These are phyloP conservation scores for Chimonanthus salicifolius DNA, from an alignment of 164 flowering plant species.

Conservation along the genomic window DNA sequence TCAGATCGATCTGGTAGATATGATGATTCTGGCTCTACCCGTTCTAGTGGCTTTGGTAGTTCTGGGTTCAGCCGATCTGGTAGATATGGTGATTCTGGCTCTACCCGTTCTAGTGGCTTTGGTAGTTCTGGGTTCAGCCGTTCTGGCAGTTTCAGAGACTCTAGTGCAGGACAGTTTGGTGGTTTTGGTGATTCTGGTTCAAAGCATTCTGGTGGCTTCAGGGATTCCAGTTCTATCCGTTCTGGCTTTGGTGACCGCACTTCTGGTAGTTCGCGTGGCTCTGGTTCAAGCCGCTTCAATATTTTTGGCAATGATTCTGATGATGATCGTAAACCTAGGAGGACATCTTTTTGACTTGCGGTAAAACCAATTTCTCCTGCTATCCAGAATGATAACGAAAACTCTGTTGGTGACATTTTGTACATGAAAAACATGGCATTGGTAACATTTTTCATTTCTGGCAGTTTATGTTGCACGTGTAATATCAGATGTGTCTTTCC, in stretches of 20 bases:
- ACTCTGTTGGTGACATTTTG: not conserved
- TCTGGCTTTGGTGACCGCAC: slow-evolving; percentile 21
- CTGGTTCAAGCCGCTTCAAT: slow-evolving; percentile 4
- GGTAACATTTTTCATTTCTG: not conserved
- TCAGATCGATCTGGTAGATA: slow-evolving; percentile 7
- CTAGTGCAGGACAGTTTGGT: slow-evolving; percentile 20
- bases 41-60: slow-evolving; percentile 12
- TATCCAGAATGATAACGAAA: not conserved
- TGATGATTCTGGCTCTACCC: slow-evolving; percentile 14
- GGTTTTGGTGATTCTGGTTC: slow-evolving; percentile 26
- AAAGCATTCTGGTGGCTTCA: slow-evolving; percentile 28
- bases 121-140: slow-evolving; percentile 27
- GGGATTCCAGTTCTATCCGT: slow-evolving; percentile 11
- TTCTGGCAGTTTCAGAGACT: slow-evolving; percentile 28
- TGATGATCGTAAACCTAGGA: slow-evolving; percentile 16
- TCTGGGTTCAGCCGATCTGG: slow-evolving; percentile 13
- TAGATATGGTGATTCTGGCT: slow-evolving; percentile 12
- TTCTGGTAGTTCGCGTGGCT: slow-evolving; percentile 16
- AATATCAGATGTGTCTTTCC: too few relatives aligned
- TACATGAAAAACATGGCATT: not conserved
- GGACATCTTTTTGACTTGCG: slow-evolving; percentile 27
- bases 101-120: slow-evolving; percentile 10
- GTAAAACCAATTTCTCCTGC: not conserved
- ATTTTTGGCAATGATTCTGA: slow-evolving; percentile 12
- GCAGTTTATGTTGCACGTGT: too few relatives aligned